Base-by-base conservation (phyloP, 2,329 filamentous ascomycete genomes). In the Phialocephala subalpina region DNA sequence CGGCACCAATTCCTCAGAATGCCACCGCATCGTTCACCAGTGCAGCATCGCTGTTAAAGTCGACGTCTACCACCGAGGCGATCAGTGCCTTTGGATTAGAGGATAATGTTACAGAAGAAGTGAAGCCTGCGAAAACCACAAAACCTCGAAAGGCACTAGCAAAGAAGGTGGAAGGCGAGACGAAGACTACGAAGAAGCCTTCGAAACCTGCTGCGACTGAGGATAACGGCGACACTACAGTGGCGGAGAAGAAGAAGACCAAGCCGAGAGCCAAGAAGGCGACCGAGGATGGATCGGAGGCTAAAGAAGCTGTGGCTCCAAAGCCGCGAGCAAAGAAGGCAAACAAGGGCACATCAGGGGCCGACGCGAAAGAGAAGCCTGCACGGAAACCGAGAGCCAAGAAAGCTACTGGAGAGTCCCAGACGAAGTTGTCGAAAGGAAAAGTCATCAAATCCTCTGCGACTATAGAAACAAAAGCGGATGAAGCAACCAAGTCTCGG, bases 1-100 rank as follows among this genome's bases (percentile, higher is more conserved):
- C 77, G 2, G 69, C 77, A 1, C 70, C 79, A 3, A 78, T 82
- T 40, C 78, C 82, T 4, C 67, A 76, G 18, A 72, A 79, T 70
- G 78, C 77, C 1, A 68, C 73, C 18, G 73, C 71, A 12, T 75
- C 77, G 0, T 85, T 84, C 61, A 80, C 80, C 2, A 83, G 77
- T 65, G 81, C 82, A 29, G 76, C 80, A 12, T 77, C 73, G 25
- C 69, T 75, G 9, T 52, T 69, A 9, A 58, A 69, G 47, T 52
- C 20, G 8, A 56, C 62, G n/a, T 52, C 56, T 29, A 25, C 7
- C 27, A 16, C 60, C 18, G 62, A 69, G 52, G 35, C 25, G 3
- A 58, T 61, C 57, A 42, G n/a, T 29, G 49, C 63, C 42, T 61
- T 63, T 16, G 16, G 8, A 22, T 36, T 40, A 12, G 56, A 45